Base-by-base conservation (phyloP, 148 eudicot genomes). In the Nepenthes mirabilis region DNA sequence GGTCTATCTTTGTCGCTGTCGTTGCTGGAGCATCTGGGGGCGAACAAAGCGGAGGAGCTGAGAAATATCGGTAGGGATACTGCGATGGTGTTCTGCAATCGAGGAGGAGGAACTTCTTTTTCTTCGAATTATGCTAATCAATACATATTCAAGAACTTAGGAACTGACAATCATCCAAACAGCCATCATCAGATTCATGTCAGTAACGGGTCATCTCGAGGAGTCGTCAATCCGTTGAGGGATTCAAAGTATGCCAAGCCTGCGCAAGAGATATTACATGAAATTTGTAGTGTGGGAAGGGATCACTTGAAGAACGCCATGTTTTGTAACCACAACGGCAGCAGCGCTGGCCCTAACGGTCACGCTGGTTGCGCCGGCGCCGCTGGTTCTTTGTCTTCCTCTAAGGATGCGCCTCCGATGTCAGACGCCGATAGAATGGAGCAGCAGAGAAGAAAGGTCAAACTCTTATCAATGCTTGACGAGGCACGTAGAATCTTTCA, bases 391-490 rank as follows among this genome's bases (percentile, higher is more conserved):
- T 59, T 65, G 34, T 43, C 52, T 34, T 4, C 57, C 9, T 56
- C 37, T 36, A 53, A 64, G 47, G 47, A 51, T 40, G n/a, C 11
- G 0, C 67, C 62, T 35, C 47, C 73, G 14, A 53, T 83, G 51
- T 80, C 89, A 10, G 72, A 85, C 45, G 59, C 85, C 12, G 89
- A 83, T 48, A 83, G 82, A 68, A 76, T 83, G 58, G 89, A 83
- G 59, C 85, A 83, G 48, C 89, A 83, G 64, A 76, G 89, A 56
- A 69, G 89, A 50, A 83, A 83, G 79, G 83, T 81, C 81, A 83
- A 83, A 81, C 76, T 83, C 8, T 37, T 79, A 57, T 60, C 89
- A 56, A 81, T 83, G 85, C 83, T 83, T 74, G 89, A 83, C 59
- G 89, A 83, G 85, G 89, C 68, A 81, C 54, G 77, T 80, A 23